Conservation (phyloP, 768 basidiomycete species). For the Glaciozyma martinii region DNA sequence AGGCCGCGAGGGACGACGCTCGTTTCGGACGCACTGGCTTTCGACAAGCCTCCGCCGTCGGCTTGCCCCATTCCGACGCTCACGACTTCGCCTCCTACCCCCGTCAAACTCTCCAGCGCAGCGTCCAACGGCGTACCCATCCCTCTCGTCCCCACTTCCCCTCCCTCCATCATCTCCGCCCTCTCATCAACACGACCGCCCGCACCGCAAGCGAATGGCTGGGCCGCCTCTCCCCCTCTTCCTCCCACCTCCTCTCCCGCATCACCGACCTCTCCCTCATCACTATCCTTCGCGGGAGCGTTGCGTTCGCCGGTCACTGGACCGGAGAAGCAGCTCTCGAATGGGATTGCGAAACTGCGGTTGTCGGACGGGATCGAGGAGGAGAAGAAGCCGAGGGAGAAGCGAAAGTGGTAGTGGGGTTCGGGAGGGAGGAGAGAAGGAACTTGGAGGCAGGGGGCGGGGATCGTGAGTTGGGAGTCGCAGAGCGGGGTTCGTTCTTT, state of each 20-base stretch:
- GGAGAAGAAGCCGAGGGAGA: not conserved
- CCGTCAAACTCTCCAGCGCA: constrained; percentile 2
- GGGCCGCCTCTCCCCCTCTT: not conserved
- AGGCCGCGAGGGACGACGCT: not conserved
- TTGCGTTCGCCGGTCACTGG: not conserved
- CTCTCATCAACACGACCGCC: not conserved
- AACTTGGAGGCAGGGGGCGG: no score
- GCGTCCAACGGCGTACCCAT: no score
- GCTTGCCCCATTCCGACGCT: constrained; percentile 4
- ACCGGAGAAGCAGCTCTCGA: not conserved
- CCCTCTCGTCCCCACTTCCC: not conserved
- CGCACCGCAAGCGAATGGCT: no score
- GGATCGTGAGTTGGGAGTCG: no score
- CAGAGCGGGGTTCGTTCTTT: no score
- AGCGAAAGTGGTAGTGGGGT: no score
- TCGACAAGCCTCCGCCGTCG: not conserved
- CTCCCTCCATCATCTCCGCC: not conserved
- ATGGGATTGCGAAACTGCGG: not conserved
- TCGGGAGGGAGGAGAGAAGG: no score
- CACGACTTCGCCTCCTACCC: constrained; percentile 25
- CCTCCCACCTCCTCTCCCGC: not conserved
- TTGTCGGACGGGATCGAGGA: not conserved
- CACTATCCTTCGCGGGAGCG: not conserved
- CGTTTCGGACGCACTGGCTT: not conserved
- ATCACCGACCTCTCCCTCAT: not conserved